Evolutionary conservation across 2,329 filamentous ascomycete genomes (phyloP), one percentile per base, ranked within the genome.

Genomic region (Triangularia verruculosa): DNA sequence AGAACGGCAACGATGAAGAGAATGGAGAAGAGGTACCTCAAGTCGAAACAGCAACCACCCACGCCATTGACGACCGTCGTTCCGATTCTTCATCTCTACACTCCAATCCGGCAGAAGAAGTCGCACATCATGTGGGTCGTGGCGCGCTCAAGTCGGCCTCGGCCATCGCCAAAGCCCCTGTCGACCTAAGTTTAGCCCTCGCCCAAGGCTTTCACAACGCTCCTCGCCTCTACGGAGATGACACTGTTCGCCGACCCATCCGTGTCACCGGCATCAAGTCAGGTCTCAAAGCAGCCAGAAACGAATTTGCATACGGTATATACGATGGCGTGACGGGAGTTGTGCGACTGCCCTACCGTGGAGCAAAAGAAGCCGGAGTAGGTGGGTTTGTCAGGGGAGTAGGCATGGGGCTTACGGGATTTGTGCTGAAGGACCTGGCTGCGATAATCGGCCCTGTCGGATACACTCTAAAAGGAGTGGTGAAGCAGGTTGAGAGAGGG

Each of bases 131-230:
- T 30, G 76, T 87, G n/a, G 78, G 79, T 2, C 77, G 78, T 61
- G 85, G 83, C 1, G 75, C 86, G 17, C 77, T 76, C 24, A 80
- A 81, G 67, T 81, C 84, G 0, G 80, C 80, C 0, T 72, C 77
- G 1, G 83, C 85, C 3, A 74, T 88, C 3, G 79, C 79, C 6
- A 79, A 78, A 65, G 83, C 85, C 0, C 88, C 88, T 0, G 83
- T 89, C 67, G 82, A 88, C 68, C 73, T 90, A 2, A 80, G 83
- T 0, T 75, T 89, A 47, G 85, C 86, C 0, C 72, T 90, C 1
- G 86, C 86, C 1, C 87, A 90, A 71, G 88, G 88, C 1, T 90
- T 90, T 67, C 88, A 90, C 72, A 91, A 91, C 67, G 87, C 86
- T 0, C 88, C 88, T 1, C 82, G 87, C 1, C 78, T 91, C 0